These are phyloP conservation scores for Akebia trifoliata DNA, from an alignment of 164 flowering plant species.

Conservation along the genomic window DNA sequence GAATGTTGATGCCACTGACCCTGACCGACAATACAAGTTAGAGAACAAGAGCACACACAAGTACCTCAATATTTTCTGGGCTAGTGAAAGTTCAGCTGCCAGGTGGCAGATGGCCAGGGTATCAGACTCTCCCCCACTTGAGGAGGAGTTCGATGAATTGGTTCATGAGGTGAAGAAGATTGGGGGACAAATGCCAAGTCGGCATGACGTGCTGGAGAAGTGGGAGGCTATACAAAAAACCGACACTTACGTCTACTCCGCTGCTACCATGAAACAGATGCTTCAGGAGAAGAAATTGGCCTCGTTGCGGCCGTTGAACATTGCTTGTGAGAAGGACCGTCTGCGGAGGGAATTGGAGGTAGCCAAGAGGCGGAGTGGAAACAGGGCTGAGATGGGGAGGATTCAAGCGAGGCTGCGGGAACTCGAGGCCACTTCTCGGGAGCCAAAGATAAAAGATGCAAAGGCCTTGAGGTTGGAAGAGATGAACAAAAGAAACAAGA, in stretches of 20 bases:
- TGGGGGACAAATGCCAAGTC: slow-evolving; percentile 65
- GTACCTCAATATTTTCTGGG: slow-evolving; percentile 81
- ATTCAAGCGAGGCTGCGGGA: slow-evolving; percentile 64
- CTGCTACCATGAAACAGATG: slow-evolving; percentile 94
- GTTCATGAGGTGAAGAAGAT: slow-evolving; percentile 70
- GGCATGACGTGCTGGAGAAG: slow-evolving; percentile 67
- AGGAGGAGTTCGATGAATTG: slow-evolving; percentile 81
- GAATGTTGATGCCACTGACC: slow-evolving; percentile 85
- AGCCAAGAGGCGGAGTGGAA: slow-evolving; percentile 64
- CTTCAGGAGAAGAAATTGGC: slow-evolving; percentile 90
- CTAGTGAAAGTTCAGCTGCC: slow-evolving; percentile 78
- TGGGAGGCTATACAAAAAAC: slow-evolving; percentile 67
- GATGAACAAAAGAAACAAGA: slow-evolving; percentile 86
- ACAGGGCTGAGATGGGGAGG: slow-evolving; percentile 63
- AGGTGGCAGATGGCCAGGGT: slow-evolving; percentile 98
- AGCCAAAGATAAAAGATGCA: slow-evolving; percentile 40
- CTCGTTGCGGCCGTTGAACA: slow-evolving; percentile 66
- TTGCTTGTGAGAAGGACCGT: slow-evolving; percentile 85
- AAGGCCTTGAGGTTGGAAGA: slow-evolving; percentile 82
- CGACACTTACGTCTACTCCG: slow-evolving; percentile 67
- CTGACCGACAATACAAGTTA: slow-evolving; percentile 68
- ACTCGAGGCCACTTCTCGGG: slow-evolving; percentile 52
- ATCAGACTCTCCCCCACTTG: slow-evolving; percentile 71
- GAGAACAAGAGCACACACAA: slow-evolving; percentile 79
- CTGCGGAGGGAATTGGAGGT: slow-evolving; percentile 68